These are phyloP conservation scores for Kodamaea kaohsiungensis DNA, from an alignment of 805 yeast species.

Conservation along the genomic window DNA sequence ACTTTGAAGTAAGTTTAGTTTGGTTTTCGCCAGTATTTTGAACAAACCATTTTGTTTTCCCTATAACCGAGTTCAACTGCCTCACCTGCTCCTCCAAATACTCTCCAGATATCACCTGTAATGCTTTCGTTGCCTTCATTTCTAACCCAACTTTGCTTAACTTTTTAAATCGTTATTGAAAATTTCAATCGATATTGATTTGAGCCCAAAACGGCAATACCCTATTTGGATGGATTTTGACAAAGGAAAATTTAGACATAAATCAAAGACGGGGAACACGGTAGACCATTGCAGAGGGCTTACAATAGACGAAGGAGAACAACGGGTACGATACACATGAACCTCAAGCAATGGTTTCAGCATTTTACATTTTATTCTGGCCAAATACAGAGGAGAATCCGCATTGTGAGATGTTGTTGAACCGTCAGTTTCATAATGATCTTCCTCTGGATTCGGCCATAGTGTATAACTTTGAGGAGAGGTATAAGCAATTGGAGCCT, in stretches of 20 bases:
- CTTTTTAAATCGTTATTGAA: not conserved
- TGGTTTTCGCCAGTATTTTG: not conserved
- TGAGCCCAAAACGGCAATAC: not conserved
- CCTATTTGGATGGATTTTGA: not conserved
- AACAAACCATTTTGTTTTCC: slow-evolving; percentile 8
- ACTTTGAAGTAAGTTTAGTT: slow-evolving; percentile 15
- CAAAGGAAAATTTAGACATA: not conserved
- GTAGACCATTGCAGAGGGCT: not conserved
- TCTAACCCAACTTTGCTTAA: not conserved
- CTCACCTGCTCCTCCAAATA: slow-evolving; percentile 12
- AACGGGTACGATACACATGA: not conserved
- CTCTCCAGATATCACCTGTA: slow-evolving; percentile 8
- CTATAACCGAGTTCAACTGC: slow-evolving; percentile 9
- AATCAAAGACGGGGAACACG: not conserved
- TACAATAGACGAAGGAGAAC: not conserved
- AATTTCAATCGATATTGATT: not conserved
- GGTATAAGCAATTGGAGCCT: slow-evolving; percentile 20
- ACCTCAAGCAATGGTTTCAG: slow-evolving; percentile 33
- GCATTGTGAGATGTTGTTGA: slow-evolving; percentile 34
- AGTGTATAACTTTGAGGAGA: slow-evolving; percentile 25
- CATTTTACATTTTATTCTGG: slow-evolving; percentile 37
- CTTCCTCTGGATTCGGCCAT: slow-evolving; percentile 26
- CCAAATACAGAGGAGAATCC: slow-evolving; percentile 29
- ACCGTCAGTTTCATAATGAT: slow-evolving; percentile 35
- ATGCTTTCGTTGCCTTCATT: not conserved